These are phyloP conservation scores for Aspergillus panamensis DNA, from an alignment of 495 filamentous ascomycete genomes.

Conservation along the genomic window DNA sequence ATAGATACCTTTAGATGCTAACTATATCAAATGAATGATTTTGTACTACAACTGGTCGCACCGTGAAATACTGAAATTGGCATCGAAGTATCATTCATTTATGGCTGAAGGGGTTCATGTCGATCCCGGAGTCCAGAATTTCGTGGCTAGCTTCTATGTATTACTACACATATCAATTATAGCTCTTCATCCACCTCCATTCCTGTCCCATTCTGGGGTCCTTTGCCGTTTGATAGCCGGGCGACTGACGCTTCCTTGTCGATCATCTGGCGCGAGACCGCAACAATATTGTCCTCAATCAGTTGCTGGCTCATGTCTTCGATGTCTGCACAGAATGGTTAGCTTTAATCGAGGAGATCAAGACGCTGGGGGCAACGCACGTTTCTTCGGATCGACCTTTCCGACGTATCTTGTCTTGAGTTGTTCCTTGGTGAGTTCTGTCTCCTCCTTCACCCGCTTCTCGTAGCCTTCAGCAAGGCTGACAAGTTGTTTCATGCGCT, in stretches of 20 bases:
- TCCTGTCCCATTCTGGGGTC: slow-evolving; percentile 49
- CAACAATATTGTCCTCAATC: slow-evolving; percentile 98
- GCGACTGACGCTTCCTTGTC: slow-evolving; percentile 89
- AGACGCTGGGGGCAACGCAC: slow-evolving; percentile 39
- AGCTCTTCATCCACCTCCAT: slow-evolving; percentile 62
- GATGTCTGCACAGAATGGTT: slow-evolving; percentile 54
- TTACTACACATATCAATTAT: slow-evolving; percentile 29
- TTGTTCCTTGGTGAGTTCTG: slow-evolving; percentile 92
- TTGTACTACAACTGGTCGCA: too few relatives aligned
- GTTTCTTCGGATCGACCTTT: slow-evolving; percentile 98
- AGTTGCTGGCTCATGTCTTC: slow-evolving; percentile 93
- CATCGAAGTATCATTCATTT: slow-evolving; percentile 14
- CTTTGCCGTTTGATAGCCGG: slow-evolving; percentile 48
- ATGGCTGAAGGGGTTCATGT: not conserved
- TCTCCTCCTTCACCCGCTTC: slow-evolving; percentile 98
- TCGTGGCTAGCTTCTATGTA: not conserved
- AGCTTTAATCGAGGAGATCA: not conserved
- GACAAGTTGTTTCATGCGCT: slow-evolving; percentile 82
- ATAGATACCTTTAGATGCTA: not conserved
- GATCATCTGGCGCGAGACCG: slow-evolving; percentile 95
- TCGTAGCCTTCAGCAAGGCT: slow-evolving; percentile 92
- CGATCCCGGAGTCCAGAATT: not conserved
- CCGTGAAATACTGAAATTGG: not conserved
- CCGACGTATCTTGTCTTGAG: slow-evolving; percentile 98
- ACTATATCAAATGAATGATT: not conserved